phyloP scores from a whole-genome alignment of 1,284 basidiomycete genomes.

The Takashimella koratensis region DNA sequence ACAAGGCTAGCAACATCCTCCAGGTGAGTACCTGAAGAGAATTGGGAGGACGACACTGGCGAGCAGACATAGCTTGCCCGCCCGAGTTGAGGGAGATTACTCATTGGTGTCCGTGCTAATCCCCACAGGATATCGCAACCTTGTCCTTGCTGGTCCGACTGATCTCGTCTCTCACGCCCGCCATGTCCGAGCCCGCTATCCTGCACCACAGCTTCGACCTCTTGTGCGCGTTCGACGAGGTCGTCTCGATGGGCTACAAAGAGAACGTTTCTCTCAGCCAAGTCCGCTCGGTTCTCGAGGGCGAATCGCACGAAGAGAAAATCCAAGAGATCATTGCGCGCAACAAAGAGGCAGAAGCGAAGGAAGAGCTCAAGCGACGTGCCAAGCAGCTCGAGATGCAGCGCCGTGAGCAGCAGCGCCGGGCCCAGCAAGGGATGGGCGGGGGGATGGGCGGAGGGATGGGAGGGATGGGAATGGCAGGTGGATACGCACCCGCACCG shows the following conservation, averaged over 20 bases:
- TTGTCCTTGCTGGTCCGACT: slow-evolving; percentile 90
- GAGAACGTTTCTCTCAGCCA: slow-evolving; percentile 91
- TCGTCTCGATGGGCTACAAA: slow-evolving; percentile 88
- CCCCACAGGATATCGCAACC: slow-evolving; percentile 83
- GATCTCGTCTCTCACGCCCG: slow-evolving; percentile 84
- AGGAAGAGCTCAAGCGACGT: slow-evolving; percentile 96
- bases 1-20: slow-evolving; percentile 95
- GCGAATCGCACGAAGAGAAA: slow-evolving; percentile 99
- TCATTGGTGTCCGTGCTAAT: neutral
- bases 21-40: slow-evolving; percentile 50
- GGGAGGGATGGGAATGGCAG: slow-evolving; percentile 51
- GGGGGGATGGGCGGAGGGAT: slow-evolving; percentile 56
- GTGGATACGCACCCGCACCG: slow-evolving; percentile 59
- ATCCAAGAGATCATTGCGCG: slow-evolving; percentile 98
- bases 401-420: slow-evolving; percentile 82
- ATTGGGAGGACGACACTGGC: too few relatives aligned
- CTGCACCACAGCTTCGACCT: slow-evolving; percentile 90
- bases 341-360: slow-evolving; percentile 99
- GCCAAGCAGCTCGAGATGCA: slow-evolving; percentile 99
- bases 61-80: too few relatives aligned
- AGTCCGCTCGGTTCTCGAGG: slow-evolving; percentile 88
- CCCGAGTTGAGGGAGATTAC: too few relatives aligned
- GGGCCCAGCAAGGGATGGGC: slow-evolving; percentile 53
- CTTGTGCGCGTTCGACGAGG: slow-evolving; percentile 93
- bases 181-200: slow-evolving; percentile 78